A percentile compares a stretch with the other conserved stretches of the same genome.
Evolutionary conservation across 1,284 basidiomycete genomes (phyloP).

Genomic region (Apiotrichum siamense): DNA sequence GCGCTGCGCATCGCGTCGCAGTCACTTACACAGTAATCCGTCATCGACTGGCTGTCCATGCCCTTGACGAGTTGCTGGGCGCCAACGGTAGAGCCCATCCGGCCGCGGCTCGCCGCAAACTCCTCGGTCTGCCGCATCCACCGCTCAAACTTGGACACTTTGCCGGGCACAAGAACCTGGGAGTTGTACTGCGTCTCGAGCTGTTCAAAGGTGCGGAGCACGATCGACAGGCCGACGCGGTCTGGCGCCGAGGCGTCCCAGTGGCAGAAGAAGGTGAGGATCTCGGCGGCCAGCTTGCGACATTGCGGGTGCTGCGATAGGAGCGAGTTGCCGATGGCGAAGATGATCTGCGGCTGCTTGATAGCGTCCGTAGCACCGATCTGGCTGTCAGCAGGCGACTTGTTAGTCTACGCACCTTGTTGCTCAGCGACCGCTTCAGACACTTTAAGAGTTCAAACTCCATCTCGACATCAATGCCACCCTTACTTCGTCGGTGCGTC

Average conservation of each 20-base stretch:
- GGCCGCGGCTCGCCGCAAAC: constrained; percentile 75
- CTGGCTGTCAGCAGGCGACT: constrained; percentile 46
- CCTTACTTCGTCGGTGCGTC: constrained; percentile 52
- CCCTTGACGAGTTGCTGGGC: constrained; percentile 78
- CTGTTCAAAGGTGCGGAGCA: constrained; percentile 50
- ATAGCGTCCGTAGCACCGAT: constrained; percentile 71
- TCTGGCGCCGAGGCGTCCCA: constrained; percentile 41
- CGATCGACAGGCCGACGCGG: constrained; percentile 49
- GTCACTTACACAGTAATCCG: constrained; percentile 37
- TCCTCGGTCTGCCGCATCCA: constrained; percentile 84
- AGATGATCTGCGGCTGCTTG: constrained; percentile 68
- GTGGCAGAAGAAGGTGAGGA: constrained; percentile 54
- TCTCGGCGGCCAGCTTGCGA: constrained; percentile 72
- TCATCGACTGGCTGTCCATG: constrained; percentile 23
- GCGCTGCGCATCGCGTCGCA: too few relatives aligned
- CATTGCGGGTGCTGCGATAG: constrained; percentile 76
- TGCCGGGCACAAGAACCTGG: constrained; percentile 50
- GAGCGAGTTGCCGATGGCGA: constrained; percentile 75
- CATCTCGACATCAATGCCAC: constrained; percentile 60
- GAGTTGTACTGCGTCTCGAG: constrained; percentile 37
- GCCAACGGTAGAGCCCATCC: constrained; percentile 92
- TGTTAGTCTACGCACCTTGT: constrained; percentile 51
- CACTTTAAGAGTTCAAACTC: constrained; percentile 90
- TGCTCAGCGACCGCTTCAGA: constrained; percentile 76
- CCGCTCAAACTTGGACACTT: constrained; percentile 66